Percentiles rank a stretch among this genome's conserved stretches.
phyloP scores from a whole-genome alignment of 768 basidiomycete species.

The Artomyces pyxidatus region DNA sequence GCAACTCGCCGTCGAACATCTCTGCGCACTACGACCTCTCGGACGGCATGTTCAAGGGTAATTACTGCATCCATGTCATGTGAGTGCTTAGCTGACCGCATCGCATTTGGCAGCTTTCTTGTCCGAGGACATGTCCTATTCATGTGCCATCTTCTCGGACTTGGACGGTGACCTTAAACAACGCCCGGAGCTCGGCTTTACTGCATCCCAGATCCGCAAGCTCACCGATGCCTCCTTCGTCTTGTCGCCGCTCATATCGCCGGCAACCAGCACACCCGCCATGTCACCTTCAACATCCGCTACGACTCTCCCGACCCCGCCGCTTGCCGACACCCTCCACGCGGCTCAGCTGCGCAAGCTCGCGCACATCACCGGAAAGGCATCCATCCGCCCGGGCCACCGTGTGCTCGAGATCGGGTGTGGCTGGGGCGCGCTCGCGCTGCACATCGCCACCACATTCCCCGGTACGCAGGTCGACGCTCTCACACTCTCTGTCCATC shows the following conservation, averaged over 20 bases:
- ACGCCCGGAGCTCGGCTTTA: not conserved
- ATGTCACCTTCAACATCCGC: not conserved
- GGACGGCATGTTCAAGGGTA: constrained; percentile 31
- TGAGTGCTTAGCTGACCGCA: not conserved
- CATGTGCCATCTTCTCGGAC: constrained; percentile 31
- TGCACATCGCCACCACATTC: constrained; percentile 18
- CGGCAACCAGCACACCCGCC: not conserved
- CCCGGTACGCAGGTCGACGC: constrained; percentile 32
- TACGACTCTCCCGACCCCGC: not conserved
- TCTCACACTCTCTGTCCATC: constrained; percentile 40
- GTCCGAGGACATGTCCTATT: constrained; percentile 36
- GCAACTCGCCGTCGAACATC: constrained; percentile 15
- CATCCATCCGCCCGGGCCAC: constrained; percentile 33
- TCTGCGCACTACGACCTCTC: constrained; percentile 34
- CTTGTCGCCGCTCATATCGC: not conserved
- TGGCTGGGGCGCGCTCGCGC: constrained; percentile 42
- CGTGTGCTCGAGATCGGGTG: constrained; percentile 43
- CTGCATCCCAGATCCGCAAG: not conserved
- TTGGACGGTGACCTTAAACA: constrained; percentile 22
- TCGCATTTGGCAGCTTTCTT: constrained; percentile 17
- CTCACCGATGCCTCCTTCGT: not conserved
- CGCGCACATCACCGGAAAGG: constrained; percentile 32
- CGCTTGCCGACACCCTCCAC: constrained; percentile 17
- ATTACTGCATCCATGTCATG: not conserved
- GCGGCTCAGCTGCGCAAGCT: constrained; percentile 37